Base-by-base conservation (phyloP, 495 filamentous ascomycete genomes). In the Trichoderma orchidacearum region DNA sequence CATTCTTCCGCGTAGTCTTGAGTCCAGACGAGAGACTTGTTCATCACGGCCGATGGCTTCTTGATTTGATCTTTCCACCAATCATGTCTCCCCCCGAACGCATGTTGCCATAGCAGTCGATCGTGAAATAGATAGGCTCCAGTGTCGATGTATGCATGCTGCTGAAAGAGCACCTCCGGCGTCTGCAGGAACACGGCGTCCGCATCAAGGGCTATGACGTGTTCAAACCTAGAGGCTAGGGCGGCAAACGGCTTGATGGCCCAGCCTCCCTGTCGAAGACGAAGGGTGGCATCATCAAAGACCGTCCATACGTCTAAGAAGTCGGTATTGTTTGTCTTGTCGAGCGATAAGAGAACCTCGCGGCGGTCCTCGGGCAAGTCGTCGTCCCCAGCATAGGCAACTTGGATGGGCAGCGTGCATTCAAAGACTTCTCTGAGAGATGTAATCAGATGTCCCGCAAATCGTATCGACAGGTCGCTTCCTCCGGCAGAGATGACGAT, bases 81-180 rank as follows among this genome's bases (percentile, higher is more conserved):
- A 35, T 63, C 35, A 50, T 68, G 64, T 25, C 62, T 60, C 51
- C 65, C 61, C 38, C 59, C 60, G 54, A 65, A 62, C 1, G 41
- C 56, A 41, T 62, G 52, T 51, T 65, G 62, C 53, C 59, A 63
- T 29, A 67, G 56, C 17, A 69, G 55, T n/a, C 70, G 62, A 58
- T 75, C 70, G 57, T 71, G 68, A 61, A 72, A 73, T 51, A 73
- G 70, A 12, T 71, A 53, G 3, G 69, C 68, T 0, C 72, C 72
- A 0, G 64, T 71, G 7, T 61, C 55, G 11, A 52, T 36, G 51
- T 71, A 71, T 1, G 57, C 59, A 3, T 51, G 36, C 48, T 64
- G 61, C 17, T 60, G 38, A 50, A 65, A 63, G 15, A 65, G 51
- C 18, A 53, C 51, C 50, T 59, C 57, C 2, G 68, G 68, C 15